A percentile compares a stretch with the other conserved stretches of the same genome.
These are phyloP conservation scores for Eucalyptus regnans DNA, from an alignment of 345 rosid species.

Conservation along the genomic window DNA sequence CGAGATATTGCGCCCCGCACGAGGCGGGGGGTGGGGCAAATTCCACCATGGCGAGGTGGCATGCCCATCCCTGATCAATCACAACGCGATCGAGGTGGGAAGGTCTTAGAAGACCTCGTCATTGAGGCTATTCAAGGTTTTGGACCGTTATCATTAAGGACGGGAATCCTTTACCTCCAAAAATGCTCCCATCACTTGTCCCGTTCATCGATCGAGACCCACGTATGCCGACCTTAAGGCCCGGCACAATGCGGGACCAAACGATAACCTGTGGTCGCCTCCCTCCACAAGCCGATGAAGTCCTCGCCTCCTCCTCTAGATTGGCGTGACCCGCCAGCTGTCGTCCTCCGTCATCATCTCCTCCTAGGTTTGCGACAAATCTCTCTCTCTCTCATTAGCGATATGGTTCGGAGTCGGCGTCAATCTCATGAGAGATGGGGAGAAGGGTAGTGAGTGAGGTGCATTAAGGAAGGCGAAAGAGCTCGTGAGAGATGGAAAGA, in stretches of 20 bases:
- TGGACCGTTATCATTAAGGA: background rate
- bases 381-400: background rate
- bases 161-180: background rate
- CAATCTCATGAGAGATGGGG: background rate
- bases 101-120: background rate
- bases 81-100: background rate
- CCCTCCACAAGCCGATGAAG: background rate
- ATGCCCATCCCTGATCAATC: background rate
- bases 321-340: background rate
- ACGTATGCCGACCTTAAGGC: background rate
- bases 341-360: background rate
- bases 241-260: background rate
- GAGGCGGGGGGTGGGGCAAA: background rate
- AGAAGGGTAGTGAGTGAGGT: background rate
- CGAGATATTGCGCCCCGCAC: background rate
- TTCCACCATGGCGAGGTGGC: background rate
- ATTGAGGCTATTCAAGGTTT: background rate
- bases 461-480: background rate
- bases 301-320: background rate
- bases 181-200: background rate
- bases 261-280: background rate
- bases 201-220: background rate
- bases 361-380: background rate
- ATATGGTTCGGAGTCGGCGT: background rate
- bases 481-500: background rate